phyloP scores from a whole-genome alignment of 2,329 filamentous ascomycete genomes.

The Sporothrix schenckii region DNA sequence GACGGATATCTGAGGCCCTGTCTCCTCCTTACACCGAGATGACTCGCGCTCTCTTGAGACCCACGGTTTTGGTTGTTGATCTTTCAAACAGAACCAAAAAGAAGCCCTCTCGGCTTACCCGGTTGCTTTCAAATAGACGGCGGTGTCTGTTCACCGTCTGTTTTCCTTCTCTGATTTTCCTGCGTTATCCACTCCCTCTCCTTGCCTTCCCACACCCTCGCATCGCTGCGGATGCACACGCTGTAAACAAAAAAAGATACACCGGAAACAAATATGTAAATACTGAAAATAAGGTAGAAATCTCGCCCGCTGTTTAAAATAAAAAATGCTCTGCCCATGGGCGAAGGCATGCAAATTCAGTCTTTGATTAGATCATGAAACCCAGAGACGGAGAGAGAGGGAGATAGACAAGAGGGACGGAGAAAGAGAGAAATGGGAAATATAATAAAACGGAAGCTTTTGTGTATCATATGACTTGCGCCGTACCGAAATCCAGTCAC shows the following conservation, averaged over 20 bases:
- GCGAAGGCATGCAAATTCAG: neutral
- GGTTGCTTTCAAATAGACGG: no score
- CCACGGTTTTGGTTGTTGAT: neutral
- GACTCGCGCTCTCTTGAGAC: neutral
- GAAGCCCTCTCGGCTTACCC: neutral
- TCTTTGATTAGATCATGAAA: slow-evolving; percentile 6
- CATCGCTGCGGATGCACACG: neutral
- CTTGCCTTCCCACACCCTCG: neutral
- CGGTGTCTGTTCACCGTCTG: no score
- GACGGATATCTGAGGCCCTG: neutral
- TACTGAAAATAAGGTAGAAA: neutral
- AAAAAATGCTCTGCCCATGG: neutral
- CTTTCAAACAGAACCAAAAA: neutral
- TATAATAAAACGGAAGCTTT: slow-evolving; percentile 25
- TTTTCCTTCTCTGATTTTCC: neutral
- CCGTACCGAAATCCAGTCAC: slow-evolving; percentile 34
- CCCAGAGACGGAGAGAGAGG: neutral
- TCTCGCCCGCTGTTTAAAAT: neutral
- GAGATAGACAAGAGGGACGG: neutral
- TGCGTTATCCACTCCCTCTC: no score
- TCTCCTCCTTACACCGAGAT: neutral
- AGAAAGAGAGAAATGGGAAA: neutral
- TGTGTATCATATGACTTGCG: slow-evolving; percentile 34
- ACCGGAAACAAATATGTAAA: neutral
- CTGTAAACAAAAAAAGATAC: neutral